Base-by-base conservation (phyloP, 169 alveolate genomes). In the Prorocentrum cordatum region DNA sequence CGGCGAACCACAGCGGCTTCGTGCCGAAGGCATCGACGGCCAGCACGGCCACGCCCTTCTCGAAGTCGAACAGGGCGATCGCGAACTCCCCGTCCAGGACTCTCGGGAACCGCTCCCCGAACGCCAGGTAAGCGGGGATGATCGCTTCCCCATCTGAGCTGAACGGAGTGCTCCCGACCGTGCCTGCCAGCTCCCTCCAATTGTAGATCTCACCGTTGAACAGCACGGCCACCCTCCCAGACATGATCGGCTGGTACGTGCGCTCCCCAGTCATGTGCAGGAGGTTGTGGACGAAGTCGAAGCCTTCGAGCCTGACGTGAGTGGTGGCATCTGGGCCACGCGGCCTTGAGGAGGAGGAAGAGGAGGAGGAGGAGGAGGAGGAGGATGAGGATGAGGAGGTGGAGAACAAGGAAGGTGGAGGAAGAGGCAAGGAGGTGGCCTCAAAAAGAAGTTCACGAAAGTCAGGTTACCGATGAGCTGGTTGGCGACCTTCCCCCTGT, bases 121-220 rank as follows among this genome's bases (percentile, higher is more conserved):
- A 38, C 47, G n/a, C n/a, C n/a, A n/a, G 39, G 29, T 75, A 75
- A 18, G 59, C 62, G 24, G 86, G 86, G 22, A 75, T 36, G 42
- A 75, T 75, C n/a, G 86, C 86, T n/a, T 75, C 86, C 10, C 86
- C 86, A 24, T 75, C 86, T 27, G 20, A 47, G 61, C 20, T 26
- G 27, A 47, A 59, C 0, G 36, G 38, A 12, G 7, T 32, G 45
- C n/a, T 33, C 32, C 35, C 35, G 64, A 24, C 75, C 88, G 9
- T 59, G 75, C 26, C 18, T 27, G 36, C 88, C 47, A 77, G 75
- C 50, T 59, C 42, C n/a, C 88, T 72, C 88, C 88, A 77, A 73
- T 77, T 77, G 75, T 77, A 77, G 45, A 77, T 77, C 72, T 31
- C 88, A 29, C 88, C 88, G 18, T 77, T 77, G 75, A 77, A 77